Conservation (phyloP, 345 rosid genomes). For the Populus nigra region DNA sequence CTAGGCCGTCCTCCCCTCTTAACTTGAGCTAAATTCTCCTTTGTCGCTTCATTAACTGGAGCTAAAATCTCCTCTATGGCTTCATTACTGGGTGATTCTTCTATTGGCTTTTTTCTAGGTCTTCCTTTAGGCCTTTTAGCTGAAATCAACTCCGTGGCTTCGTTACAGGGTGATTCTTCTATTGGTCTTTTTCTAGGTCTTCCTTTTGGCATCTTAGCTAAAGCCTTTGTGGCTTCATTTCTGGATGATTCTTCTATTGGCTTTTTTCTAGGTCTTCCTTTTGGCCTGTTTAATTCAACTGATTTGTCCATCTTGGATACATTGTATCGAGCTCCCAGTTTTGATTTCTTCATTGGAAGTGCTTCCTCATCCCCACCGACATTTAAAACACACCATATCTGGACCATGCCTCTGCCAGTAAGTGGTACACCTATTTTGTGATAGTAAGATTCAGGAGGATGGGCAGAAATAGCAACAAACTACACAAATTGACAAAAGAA, state of each 20-base stretch:
- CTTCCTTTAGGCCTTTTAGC: constrained; percentile 31
- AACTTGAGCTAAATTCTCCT: constrained; percentile 18
- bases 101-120: constrained; percentile 27
- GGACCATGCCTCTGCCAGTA: constrained; percentile 75
- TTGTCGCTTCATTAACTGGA: constrained; percentile 5
- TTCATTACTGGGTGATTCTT: constrained; percentile 5
- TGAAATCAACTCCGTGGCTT: constrained; percentile 21
- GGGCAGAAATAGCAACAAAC: constrained; percentile 91
- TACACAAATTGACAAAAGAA: constrained; percentile 20
- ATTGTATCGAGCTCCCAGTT: constrained; percentile 37
- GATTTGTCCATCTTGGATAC: constrained; percentile 61
- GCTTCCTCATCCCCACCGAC: constrained; percentile 30
- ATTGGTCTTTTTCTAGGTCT: constrained; percentile 23
- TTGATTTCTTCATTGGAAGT: constrained; percentile 21
- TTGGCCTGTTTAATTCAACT: constrained; percentile 1
- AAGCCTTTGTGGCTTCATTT: neutral
- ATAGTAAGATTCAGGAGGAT: constrained; percentile 63
- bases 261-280: neutral
- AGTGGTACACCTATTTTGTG: constrained; percentile 73
- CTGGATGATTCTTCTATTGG: neutral
- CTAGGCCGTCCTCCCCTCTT: constrained; percentile 58
- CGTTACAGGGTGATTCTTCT: constrained; percentile 12
- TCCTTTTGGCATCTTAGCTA: neutral
- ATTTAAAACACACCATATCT: constrained; percentile 78
- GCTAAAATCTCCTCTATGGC: neutral